phyloP scores from a whole-genome alignment of 768 basidiomycete species.

The Coprinopsis sp. region DNA sequence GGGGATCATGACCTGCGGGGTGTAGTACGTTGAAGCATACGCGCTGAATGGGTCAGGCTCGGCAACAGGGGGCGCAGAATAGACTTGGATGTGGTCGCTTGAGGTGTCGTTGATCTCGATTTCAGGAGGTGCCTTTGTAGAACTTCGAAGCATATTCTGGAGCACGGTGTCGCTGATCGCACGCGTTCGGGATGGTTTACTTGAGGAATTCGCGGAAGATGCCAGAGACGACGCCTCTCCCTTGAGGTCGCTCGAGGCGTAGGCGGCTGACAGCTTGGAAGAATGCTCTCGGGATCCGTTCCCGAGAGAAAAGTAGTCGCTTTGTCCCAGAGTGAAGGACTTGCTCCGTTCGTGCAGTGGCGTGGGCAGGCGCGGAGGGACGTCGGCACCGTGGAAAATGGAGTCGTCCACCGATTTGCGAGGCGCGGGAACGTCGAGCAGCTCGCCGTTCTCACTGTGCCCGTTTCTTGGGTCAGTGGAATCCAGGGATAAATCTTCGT shows the following conservation, averaged over 20 bases:
- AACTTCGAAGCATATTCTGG: slow-evolving; percentile 47
- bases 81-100: slow-evolving; percentile 43
- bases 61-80: slow-evolving; percentile 26
- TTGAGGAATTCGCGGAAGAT: slow-evolving; percentile 5
- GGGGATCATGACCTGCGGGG: slow-evolving; percentile 69
- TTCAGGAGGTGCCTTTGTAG: slow-evolving; percentile 41
- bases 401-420: slow-evolving; percentile 34
- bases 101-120: slow-evolving; percentile 63
- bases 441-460: slow-evolving; percentile 16
- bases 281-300: slow-evolving; percentile 15
- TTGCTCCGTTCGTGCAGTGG: slow-evolving; percentile 53
- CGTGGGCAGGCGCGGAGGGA: slow-evolving; percentile 30
- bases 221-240: slow-evolving; percentile 16
- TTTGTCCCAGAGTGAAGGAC: slow-evolving; percentile 66
- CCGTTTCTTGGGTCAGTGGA: slow-evolving; percentile 13
- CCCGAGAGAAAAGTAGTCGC: slow-evolving; percentile 51
- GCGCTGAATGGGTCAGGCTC: slow-evolving; percentile 74
- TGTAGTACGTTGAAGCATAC: slow-evolving; percentile 72
- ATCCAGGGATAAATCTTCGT: too few relatives aligned
- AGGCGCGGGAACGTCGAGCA: slow-evolving; percentile 16
- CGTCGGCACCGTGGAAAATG: slow-evolving; percentile 42
- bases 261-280: slow-evolving; percentile 21
- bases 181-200: slow-evolving; percentile 36
- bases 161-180: slow-evolving; percentile 64
- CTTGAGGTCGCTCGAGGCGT: slow-evolving; percentile 30